These are phyloP conservation scores for Phytophthora constricta DNA, from an alignment of 352 stramenopile genomes.

Conservation along the genomic window DNA sequence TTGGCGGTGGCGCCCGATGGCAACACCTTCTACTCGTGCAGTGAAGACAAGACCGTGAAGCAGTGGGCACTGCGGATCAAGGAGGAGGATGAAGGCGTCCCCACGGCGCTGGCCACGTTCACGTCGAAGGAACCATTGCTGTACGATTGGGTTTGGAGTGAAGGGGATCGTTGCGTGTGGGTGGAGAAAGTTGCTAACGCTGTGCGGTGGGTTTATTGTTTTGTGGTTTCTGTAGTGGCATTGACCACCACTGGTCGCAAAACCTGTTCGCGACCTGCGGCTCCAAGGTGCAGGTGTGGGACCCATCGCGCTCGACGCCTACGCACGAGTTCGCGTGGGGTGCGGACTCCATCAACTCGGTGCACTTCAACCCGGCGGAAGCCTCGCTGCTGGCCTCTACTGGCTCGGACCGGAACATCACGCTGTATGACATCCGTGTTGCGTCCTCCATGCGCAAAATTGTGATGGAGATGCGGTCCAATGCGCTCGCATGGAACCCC, in stretches of 20 bases:
- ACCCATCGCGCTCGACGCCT: conserved; percentile 91
- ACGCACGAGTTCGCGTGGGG: conserved; percentile 94
- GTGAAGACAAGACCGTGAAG: conserved; percentile 96
- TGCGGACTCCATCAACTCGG: conserved; percentile 95
- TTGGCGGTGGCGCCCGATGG: conserved; percentile 85
- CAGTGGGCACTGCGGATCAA: conserved; percentile 85
- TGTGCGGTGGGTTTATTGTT: too few species aligned
- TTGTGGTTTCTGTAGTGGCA: conserved; percentile 85
- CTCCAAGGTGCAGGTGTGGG: conserved; percentile 97
- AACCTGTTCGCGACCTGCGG: conserved; percentile 93
- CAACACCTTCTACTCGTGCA: conserved; percentile 93
- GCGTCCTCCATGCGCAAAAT: conserved; percentile 97
- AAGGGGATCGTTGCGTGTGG: background rate
- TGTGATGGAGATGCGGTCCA: conserved; percentile 96
- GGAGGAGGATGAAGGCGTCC: conserved; percentile 76
- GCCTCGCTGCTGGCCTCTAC: conserved; percentile 95
- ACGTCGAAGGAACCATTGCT: conserved; percentile 87
- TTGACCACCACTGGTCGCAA: conserved; percentile 98
- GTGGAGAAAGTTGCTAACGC: conserved; percentile 13
- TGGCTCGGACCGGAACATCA: conserved; percentile 92
- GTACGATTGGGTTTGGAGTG: conserved; percentile 42
- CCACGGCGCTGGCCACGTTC: conserved; percentile 74
- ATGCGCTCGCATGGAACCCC: conserved; percentile 99
- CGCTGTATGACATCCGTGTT: conserved; percentile 94
- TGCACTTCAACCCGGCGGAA: conserved; percentile 97